Evolutionary conservation across 345 rosid genomes (phyloP).

Genomic region (Arabis hirsuta): DNA sequence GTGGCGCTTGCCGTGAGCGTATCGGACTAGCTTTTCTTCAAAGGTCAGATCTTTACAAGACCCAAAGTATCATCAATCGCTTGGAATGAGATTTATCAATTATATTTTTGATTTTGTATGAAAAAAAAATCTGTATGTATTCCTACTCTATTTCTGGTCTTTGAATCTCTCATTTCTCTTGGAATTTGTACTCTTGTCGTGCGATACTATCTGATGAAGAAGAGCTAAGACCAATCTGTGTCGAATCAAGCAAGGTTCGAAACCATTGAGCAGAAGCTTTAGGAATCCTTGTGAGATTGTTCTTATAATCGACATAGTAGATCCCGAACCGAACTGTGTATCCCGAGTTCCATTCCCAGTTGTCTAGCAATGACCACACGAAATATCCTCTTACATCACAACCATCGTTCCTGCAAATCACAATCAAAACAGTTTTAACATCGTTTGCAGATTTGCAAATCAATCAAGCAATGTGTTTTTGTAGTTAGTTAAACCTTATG

Average conservation of each 20-base stretch:
- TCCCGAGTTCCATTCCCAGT: constrained; percentile 97
- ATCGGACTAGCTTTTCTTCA: background rate
- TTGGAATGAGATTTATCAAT: constrained; percentile 4
- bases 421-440: background rate
- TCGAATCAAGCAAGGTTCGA: constrained; percentile 49
- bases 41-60: constrained; percentile 1
- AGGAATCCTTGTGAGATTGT: constrained; percentile 81
- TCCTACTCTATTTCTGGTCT: constrained; percentile 3
- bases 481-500: constrained; percentile 52
- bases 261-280: constrained; percentile 86
- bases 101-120: constrained; percentile 14
- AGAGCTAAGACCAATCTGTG: background rate
- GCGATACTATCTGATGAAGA: constrained; percentile 13
- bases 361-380: constrained; percentile 90
- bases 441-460: background rate
- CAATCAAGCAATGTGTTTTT: background rate
- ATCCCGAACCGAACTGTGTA: constrained; percentile 89
- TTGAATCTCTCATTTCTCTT: constrained; percentile 12
- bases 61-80: background rate
- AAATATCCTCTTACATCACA: constrained; percentile 77
- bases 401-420: constrained; percentile 55
- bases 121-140: constrained; percentile 17
- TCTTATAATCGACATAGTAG: constrained; percentile 74
- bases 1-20: background rate
- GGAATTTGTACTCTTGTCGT: background rate